These are phyloP conservation scores for Eucalyptus decipiens DNA, from an alignment of 345 rosid genomes.

Conservation along the genomic window DNA sequence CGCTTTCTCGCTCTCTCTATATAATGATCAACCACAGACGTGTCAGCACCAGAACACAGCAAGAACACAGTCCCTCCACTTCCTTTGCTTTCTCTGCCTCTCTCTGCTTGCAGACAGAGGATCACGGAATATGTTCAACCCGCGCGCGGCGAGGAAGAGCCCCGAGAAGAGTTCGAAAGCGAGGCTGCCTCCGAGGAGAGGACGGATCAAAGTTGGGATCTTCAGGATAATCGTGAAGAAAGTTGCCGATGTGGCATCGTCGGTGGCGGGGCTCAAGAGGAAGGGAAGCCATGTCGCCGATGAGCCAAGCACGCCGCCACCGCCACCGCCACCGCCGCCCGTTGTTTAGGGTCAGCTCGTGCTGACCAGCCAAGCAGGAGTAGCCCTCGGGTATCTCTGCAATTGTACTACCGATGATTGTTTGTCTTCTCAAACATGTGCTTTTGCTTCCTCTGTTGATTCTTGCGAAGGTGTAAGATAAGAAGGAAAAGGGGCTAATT, in stretches of 20 bases:
- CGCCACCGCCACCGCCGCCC: background rate
- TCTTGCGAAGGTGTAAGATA: background rate
- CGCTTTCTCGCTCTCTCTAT: background rate
- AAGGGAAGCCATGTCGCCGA: background rate
- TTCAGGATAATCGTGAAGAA: background rate
- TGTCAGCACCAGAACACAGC: background rate
- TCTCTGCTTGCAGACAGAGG: background rate
- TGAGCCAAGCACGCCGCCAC: too few relatives aligned
- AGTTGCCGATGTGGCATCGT: background rate
- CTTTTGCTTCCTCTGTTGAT: background rate
- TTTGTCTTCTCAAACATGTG: background rate
- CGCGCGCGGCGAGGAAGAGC: background rate
- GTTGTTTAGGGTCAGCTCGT: background rate
- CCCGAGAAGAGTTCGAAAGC: background rate
- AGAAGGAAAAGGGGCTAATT: background rate
- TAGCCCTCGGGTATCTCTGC: background rate
- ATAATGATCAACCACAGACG: background rate
- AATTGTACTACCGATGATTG: background rate
- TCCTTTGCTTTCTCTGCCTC: background rate
- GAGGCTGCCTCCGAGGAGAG: background rate
- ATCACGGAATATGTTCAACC: background rate
- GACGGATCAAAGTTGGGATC: background rate
- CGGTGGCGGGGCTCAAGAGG: background rate
- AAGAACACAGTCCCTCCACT: background rate
- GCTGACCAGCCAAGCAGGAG: background rate